Evolutionary conservation across 352 stramenopile genomes (phyloP).

Genomic region (Pythium rishiriense): DNA sequence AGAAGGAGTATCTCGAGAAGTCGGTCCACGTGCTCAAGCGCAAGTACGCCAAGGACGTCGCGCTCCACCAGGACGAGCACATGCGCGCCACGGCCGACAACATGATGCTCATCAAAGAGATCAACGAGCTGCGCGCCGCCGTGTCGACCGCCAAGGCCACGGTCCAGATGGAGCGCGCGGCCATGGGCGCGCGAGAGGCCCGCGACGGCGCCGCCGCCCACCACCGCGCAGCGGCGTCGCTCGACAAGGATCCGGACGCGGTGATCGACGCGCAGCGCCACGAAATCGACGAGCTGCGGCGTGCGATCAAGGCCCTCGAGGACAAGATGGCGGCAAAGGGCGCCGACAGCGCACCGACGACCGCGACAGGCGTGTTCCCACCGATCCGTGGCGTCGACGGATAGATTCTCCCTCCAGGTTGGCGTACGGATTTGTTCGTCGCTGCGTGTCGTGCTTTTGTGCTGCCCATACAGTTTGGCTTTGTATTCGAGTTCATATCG

Average conservation of each 20-base stretch:
- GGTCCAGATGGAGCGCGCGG: slow-evolving; percentile 77
- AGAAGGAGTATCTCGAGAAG: slow-evolving; percentile 93
- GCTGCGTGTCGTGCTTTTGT: no score
- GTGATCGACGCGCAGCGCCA: slow-evolving; percentile 55
- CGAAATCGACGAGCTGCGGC: slow-evolving; percentile 79
- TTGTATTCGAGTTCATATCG: no score
- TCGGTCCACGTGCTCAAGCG: slow-evolving; percentile 89
- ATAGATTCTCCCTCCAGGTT: no score
- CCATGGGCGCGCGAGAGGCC: slow-evolving; percentile 30
- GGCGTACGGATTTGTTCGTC: no score
- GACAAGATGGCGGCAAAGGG: slow-evolving; percentile 43
- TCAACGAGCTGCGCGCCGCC: slow-evolving; percentile 88
- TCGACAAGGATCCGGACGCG: slow-evolving; percentile 44
- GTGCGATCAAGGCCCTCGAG: slow-evolving; percentile 75
- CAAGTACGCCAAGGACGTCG: slow-evolving; percentile 79
- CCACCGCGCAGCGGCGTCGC: slow-evolving; percentile 23
- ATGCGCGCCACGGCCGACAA: slow-evolving; percentile 80
- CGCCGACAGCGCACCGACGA: neutral
- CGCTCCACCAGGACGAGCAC: slow-evolving; percentile 63
- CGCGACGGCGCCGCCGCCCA: slow-evolving; percentile 1
- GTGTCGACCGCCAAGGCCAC: slow-evolving; percentile 75
- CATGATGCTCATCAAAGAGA: slow-evolving; percentile 91
- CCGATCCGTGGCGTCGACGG: slow-evolving; percentile 51
- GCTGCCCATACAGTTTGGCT: no score
- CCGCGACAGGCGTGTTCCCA: slow-evolving; percentile 32